A percentile compares a stretch with the other conserved stretches of the same genome.
These are phyloP conservation scores for Suillus weaverae DNA, from an alignment of 768 basidiomycete species.

Conservation along the genomic window DNA sequence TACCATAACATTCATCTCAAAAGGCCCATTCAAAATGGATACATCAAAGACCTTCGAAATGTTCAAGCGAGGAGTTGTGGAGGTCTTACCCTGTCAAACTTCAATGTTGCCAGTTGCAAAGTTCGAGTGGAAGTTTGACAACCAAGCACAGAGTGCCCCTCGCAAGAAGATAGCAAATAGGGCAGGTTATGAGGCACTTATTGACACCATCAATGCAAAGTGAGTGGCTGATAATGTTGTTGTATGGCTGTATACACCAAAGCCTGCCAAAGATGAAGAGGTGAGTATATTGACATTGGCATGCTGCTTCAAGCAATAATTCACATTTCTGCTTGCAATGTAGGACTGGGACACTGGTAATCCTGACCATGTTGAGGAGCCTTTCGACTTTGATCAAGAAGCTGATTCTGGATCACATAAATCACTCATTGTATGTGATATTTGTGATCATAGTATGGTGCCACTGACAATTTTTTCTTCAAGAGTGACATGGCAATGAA, in stretches of 20 bases:
- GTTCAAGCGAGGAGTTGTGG: neutral
- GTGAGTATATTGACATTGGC: neutral
- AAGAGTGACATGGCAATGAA: neutral
- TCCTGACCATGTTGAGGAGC: neutral
- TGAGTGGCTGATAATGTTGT: slow-evolving; percentile 2
- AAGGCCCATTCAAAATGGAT: slow-evolving; percentile 10
- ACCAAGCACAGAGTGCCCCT: slow-evolving; percentile 7
- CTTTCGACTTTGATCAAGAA: neutral
- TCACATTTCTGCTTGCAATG: neutral
- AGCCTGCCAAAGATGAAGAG: slow-evolving; percentile 8
- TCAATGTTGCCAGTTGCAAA: neutral
- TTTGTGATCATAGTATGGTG: neutral
- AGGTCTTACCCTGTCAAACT: slow-evolving; percentile 3
- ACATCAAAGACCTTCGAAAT: neutral
- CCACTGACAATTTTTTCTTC: neutral
- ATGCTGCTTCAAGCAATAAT: slow-evolving; percentile 3
- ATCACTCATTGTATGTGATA: neutral
- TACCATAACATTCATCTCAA: neutral
- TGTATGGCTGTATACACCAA: slow-evolving; percentile 3
- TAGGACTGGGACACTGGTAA: neutral
- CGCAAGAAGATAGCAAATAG: slow-evolving; percentile 6
- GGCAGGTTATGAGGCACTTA: slow-evolving; percentile 8
- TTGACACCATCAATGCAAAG: slow-evolving; percentile 16
- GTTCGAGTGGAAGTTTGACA: slow-evolving; percentile 12
- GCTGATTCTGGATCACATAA: neutral